phyloP scores from a whole-genome alignment of 1,284 basidiomycete species.

The Rhodotorula mucilaginosa region DNA sequence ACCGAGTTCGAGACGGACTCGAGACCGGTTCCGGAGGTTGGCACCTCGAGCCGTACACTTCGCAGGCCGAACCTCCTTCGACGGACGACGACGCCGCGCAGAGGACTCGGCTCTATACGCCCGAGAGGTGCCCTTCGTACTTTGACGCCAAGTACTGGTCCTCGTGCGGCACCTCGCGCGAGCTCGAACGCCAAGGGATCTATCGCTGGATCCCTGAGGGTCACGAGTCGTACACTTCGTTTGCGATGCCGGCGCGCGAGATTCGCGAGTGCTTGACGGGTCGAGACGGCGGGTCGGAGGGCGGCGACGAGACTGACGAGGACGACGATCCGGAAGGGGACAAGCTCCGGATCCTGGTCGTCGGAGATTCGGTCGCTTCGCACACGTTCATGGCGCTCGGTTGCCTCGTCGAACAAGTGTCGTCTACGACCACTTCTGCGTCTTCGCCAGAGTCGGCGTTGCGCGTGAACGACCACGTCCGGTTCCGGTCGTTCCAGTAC shows the following conservation, averaged over 20 bases:
- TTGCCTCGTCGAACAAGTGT: conserved; percentile 12
- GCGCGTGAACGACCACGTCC: neutral
- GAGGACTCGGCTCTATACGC: conserved; percentile 6
- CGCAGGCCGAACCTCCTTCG: neutral
- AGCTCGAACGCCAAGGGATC: neutral
- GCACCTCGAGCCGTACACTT: neutral
- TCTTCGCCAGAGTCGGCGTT: neutral
- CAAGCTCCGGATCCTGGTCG: conserved; percentile 7
- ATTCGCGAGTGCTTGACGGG: neutral
- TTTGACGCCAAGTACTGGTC: conserved; percentile 11
- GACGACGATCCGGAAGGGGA: neutral
- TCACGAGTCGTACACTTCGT: neutral
- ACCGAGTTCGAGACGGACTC: neutral
- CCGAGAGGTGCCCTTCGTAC: conserved; percentile 8
- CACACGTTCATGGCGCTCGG: conserved; percentile 14
- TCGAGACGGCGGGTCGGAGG: neutral
- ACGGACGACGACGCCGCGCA: neutral
- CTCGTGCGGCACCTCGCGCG: neutral
- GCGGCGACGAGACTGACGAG: too few species aligned
- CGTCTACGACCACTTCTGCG: neutral
- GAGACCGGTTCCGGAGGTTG: neutral
- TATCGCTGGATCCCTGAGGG: conserved; percentile 8
- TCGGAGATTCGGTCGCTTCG: conserved; percentile 13
- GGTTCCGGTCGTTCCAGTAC: conserved; percentile 21
- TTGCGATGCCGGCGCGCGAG: neutral